Base-by-base conservation (phyloP, 495 filamentous ascomycete genomes). In the Staphylotrichum longicolle region DNA sequence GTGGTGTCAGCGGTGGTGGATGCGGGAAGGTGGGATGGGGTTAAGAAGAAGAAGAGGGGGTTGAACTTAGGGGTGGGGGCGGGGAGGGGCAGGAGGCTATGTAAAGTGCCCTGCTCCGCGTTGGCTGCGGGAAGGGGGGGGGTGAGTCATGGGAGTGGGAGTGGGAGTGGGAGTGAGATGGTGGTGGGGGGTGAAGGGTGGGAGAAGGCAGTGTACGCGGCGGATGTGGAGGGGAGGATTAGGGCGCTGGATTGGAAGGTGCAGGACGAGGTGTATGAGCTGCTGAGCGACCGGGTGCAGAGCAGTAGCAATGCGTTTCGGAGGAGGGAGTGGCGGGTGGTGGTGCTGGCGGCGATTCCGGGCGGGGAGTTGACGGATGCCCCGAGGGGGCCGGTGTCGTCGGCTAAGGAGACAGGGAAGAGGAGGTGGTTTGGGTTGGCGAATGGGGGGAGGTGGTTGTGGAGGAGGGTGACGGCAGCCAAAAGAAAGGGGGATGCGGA, bases 251-350 rank as follows among this genome's bases (percentile, higher is more conserved):
- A 68, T 37, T 68, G 65, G 65, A 57, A 50, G 30, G 62, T 68
- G 14, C 65, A 68, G 51, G 65, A 68, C 33, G 65, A 68, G 59
- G 58, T 68, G 4, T 62, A 62, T 12, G 65, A 68, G 42, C 51
- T 68, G 49, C 34, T 68, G 35, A 60, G 60, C 15, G 65, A 68
- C 48, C 58, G 62, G 6, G 41, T 57, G 41, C 46, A 59, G 58
- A 67, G 65, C 61, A 67, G 61, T 32, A 67, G 65, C 52, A 67
- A 54, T 12, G 62, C 62, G 15, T 62, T 58, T 27, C 45, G 52
- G 40, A 15, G 65, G 41, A 11, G 65, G 14, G 65, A 68, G 15
- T 68, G 65, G 65, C 50, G 48, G 45, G 61, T 68, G 2, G 65
- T 64, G 6, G 57, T 60, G 14, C 32, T 68, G 54, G 39, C 45